These are phyloP conservation scores for Lactarius tabidus DNA, from an alignment of 768 basidiomycete species.

Conservation along the genomic window DNA sequence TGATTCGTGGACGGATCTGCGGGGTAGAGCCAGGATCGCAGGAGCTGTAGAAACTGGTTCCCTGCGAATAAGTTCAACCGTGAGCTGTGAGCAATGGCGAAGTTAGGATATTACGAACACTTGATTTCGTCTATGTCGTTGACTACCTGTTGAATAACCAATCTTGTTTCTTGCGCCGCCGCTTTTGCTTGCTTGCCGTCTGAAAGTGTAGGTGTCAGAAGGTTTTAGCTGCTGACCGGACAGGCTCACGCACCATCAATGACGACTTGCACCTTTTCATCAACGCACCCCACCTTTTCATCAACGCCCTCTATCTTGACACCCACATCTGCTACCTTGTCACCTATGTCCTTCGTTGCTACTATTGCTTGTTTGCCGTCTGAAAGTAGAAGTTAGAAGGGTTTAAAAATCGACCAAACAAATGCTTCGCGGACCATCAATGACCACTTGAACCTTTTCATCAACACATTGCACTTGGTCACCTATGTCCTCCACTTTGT, in stretches of 20 bases:
- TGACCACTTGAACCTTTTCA: neutral
- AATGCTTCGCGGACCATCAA: neutral
- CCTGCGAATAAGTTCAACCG: neutral
- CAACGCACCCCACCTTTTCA: no score
- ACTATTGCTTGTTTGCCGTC: neutral
- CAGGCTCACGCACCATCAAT: no score
- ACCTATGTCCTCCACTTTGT: no score
- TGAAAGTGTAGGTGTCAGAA: no score
- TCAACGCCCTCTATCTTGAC: no score
- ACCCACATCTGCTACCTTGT: no score
- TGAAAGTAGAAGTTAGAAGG: neutral
- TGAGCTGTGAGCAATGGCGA: neutral
- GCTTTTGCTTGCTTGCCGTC: no score
- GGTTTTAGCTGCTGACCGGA: no score
- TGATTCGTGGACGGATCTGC: neutral
- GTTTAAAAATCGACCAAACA: neutral
- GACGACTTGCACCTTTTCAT: no score
- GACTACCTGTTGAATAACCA: neutral
- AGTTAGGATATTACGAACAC: neutral
- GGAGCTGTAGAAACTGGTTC: neutral
- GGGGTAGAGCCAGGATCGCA: neutral
- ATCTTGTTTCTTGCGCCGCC: neutral
- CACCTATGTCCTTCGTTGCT: no score
- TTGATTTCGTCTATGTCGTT: neutral
- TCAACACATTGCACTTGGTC: no score